Conservation (phyloP, 805 yeast genomes). For the Maudiozyma barnettii region DNA sequence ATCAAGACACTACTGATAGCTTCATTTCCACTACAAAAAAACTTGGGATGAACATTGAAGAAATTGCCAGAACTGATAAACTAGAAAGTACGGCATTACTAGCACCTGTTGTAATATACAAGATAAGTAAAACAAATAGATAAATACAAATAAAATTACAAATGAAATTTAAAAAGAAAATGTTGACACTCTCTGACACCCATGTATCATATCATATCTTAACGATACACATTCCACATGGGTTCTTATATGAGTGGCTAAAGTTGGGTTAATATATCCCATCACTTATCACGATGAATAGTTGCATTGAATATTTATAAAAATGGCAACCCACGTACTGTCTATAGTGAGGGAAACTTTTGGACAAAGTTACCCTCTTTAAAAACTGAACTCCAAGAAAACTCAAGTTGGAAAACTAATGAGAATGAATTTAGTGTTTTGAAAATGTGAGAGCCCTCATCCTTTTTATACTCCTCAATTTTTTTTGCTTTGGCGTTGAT, state of each 20-base stretch:
- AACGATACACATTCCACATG: slow-evolving; percentile 20
- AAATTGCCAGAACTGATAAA: neutral
- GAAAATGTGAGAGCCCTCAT: too few species aligned
- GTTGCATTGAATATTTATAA: slow-evolving; percentile 6
- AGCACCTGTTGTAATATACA: slow-evolving; percentile 18
- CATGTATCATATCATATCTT: slow-evolving; percentile 21
- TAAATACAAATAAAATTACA: neutral
- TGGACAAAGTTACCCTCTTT: slow-evolving; percentile 48
- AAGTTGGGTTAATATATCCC: slow-evolving; percentile 21
- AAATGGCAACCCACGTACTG: slow-evolving; percentile 41
- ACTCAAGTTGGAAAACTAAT: neutral
- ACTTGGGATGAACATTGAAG: slow-evolving; percentile 12
- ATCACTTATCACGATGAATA: slow-evolving; percentile 28
- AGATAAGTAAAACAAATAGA: neutral
- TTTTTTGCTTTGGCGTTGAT: too few species aligned
- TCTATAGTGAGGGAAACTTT: slow-evolving; percentile 58
- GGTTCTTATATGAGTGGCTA: slow-evolving; percentile 27
- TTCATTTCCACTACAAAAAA: slow-evolving; percentile 34
- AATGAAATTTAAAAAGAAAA: slow-evolving; percentile 3
- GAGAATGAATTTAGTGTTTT: too few species aligned
- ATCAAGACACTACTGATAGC: slow-evolving; percentile 37
- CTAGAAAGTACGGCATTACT: slow-evolving; percentile 4
- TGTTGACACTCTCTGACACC: slow-evolving; percentile 30
- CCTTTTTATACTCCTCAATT: too few species aligned
- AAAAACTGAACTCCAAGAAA: slow-evolving; percentile 15